Conservation (phyloP, 306 rosid genomes). For the Abrus pulchellus region DNA sequence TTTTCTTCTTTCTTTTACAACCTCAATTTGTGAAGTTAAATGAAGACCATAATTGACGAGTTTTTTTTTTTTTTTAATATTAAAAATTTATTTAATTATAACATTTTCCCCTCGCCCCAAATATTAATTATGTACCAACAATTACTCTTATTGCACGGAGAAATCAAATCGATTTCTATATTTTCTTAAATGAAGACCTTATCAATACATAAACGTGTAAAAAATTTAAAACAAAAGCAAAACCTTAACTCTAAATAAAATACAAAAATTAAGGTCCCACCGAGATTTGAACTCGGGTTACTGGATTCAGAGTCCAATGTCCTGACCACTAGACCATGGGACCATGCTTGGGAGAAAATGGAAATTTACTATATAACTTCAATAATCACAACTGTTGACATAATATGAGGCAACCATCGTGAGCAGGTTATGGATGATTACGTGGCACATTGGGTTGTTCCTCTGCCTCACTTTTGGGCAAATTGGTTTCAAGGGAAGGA, state of each 20-base stretch:
- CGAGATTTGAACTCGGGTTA: slow-evolving; percentile 72
- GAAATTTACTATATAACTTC: too few relatives aligned
- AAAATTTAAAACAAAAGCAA: neutral
- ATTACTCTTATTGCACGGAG: neutral
- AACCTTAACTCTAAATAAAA: neutral
- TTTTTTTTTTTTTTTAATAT: neutral
- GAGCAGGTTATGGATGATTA: slow-evolving; percentile 84
- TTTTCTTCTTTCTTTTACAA: neutral
- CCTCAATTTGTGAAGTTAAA: neutral
- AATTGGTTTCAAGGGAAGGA: slow-evolving; percentile 97
- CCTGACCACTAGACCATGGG: slow-evolving; percentile 85
- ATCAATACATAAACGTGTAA: neutral
- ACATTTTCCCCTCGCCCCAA: neutral
- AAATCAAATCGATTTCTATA: neutral
- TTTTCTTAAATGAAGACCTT: neutral
- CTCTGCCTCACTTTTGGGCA: slow-evolving; percentile 87
- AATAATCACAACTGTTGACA: neutral
- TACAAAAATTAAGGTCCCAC: slow-evolving; percentile 58
- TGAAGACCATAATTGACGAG: too few relatives aligned
- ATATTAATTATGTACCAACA: neutral
- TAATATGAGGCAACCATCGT: neutral
- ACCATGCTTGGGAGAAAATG: neutral
- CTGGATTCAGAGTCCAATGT: slow-evolving; percentile 69
- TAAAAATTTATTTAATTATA: neutral
- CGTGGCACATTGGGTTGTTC: slow-evolving; percentile 93